Percentiles rank a stretch among this genome's conserved stretches.
These are phyloP conservation scores for Suillus alpinus DNA, from an alignment of 768 basidiomycete species.

Conservation along the genomic window DNA sequence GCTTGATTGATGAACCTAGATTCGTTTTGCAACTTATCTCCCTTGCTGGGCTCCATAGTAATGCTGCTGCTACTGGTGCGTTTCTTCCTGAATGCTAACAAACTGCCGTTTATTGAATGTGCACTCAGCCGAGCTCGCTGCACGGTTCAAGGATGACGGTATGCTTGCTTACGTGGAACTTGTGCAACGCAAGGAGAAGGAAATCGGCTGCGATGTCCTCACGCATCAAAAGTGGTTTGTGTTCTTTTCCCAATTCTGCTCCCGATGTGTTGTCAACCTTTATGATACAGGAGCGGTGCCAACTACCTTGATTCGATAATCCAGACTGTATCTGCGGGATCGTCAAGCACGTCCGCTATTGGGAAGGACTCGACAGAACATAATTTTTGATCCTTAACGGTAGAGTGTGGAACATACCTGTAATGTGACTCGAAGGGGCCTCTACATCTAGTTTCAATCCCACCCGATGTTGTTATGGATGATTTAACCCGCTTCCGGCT, in stretches of 20 bases:
- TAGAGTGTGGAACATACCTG: neutral
- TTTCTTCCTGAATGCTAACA: neutral
- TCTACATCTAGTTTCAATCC: neutral
- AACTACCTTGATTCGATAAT: slow-evolving; percentile 88
- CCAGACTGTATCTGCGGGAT: slow-evolving; percentile 80
- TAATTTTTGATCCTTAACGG: slow-evolving; percentile 50
- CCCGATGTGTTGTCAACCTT: neutral
- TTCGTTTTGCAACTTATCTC: slow-evolving; percentile 90
- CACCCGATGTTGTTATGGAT: neutral
- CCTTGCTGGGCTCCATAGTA: slow-evolving; percentile 85
- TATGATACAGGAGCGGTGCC: slow-evolving; percentile 71
- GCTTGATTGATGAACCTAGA: slow-evolving; percentile 34
- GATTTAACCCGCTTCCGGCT: neutral
- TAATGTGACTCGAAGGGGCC: neutral
- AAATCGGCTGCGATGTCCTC: slow-evolving; percentile 83
- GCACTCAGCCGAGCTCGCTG: slow-evolving; percentile 70
- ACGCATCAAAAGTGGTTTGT: slow-evolving; percentile 92
- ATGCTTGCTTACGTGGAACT: slow-evolving; percentile 93
- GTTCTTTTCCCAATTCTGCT: neutral
- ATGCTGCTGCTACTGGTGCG: slow-evolving; percentile 73
- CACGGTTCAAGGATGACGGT: slow-evolving; percentile 79
- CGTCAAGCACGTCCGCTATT: slow-evolving; percentile 79
- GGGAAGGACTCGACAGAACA: slow-evolving; percentile 92
- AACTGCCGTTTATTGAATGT: neutral
- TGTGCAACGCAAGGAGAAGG: slow-evolving; percentile 85